Evolutionary conservation across 1,284 basidiomycete species (phyloP).

Genomic region (Ceratobasidium sp.): DNA sequence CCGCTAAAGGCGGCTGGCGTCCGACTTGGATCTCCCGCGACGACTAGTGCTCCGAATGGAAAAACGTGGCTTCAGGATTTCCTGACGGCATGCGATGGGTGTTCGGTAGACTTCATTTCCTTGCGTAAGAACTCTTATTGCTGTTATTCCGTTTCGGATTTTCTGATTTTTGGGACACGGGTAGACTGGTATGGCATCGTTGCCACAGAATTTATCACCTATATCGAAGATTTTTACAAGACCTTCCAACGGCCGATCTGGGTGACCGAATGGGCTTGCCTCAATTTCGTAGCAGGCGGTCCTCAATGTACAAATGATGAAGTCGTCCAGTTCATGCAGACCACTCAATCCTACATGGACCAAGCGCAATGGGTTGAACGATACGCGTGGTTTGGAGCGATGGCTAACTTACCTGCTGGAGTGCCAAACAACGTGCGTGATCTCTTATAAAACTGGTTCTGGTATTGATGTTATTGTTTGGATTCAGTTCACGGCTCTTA

Average conservation of each 20-base stretch:
- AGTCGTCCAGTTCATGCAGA: constrained; percentile 61
- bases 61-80: constrained; percentile 63
- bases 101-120: constrained; percentile 64
- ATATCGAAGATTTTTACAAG: constrained; percentile 67
- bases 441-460: not conserved
- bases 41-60: constrained; percentile 61
- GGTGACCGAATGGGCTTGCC: constrained; percentile 80
- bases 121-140: constrained; percentile 56
- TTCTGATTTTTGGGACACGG: too few relatives aligned
- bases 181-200: constrained; percentile 72
- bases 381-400: constrained; percentile 66
- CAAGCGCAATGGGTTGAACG: constrained; percentile 62
- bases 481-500: constrained; percentile 56
- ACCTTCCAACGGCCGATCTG: constrained; percentile 68
- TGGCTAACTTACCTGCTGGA: constrained; percentile 50
- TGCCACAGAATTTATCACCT: constrained; percentile 66
- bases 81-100: constrained; percentile 60
- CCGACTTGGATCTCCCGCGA: constrained; percentile 62
- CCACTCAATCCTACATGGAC: constrained; percentile 63
- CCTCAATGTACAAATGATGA: constrained; percentile 59
- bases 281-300: constrained; percentile 57
- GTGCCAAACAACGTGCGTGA: constrained; percentile 35
- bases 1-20: constrained; percentile 56
- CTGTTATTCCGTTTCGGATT: not conserved
- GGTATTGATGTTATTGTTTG: constrained; percentile 14